A percentile compares a stretch with the other conserved stretches of the same genome.
Evolutionary conservation across 2,329 filamentous ascomycete species (phyloP).

Genomic region (Didymellaceae sp.): DNA sequence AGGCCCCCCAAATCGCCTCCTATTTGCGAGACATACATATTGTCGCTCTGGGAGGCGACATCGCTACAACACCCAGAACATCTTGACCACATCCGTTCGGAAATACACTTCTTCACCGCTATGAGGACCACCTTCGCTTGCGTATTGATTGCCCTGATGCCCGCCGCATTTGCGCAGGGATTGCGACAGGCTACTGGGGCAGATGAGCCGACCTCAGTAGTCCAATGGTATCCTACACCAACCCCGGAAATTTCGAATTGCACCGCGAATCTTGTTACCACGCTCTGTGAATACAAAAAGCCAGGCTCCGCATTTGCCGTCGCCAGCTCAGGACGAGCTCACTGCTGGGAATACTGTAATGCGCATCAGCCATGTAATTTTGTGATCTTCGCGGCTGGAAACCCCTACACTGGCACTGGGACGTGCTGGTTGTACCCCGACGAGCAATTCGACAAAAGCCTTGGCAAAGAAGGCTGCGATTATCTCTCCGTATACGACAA

Average conservation of each 20-base stretch:
- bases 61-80: not conserved
- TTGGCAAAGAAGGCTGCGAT: not conserved
- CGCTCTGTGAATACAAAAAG: not conserved
- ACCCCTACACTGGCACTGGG: not conserved
- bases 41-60: not conserved
- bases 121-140: not conserved
- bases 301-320: not conserved
- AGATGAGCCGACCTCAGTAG: not conserved
- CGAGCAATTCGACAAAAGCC: not conserved
- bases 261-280: constrained; percentile 1
- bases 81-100: not conserved
- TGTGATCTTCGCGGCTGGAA: not conserved
- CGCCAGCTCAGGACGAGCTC: not conserved
- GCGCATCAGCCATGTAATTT: constrained; percentile 3
- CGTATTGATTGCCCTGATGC: not conserved
- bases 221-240: constrained; percentile 2
- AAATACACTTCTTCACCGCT: not conserved
- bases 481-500: constrained; percentile 1
- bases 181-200: constrained; percentile 3
- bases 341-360: constrained; percentile 2
- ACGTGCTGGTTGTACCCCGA: constrained; percentile 1
- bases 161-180: not conserved
- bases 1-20: not conserved
- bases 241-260: constrained; percentile 1
- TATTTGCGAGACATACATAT: not conserved